These are phyloP conservation scores for Candida buenavistaensis DNA, from an alignment of 1,139 yeast genomes.

Conservation along the genomic window DNA sequence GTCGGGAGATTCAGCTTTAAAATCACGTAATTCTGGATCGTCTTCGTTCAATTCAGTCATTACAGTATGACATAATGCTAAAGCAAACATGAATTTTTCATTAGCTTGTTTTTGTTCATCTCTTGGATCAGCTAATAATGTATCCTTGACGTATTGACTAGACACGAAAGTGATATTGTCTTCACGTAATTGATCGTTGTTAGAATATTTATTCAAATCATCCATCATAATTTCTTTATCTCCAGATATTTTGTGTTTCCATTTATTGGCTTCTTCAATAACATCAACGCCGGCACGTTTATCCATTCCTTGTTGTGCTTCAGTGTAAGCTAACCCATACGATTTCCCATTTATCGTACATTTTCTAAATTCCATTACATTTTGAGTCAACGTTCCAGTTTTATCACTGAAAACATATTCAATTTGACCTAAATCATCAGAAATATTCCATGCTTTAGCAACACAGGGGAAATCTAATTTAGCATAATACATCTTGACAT, in stretches of 20 bases:
- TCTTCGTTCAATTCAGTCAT: slow-evolving; percentile 65
- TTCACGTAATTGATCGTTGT: slow-evolving; percentile 61
- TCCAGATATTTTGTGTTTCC: slow-evolving; percentile 58
- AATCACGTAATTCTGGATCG: slow-evolving; percentile 54
- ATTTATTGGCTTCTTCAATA: slow-evolving; percentile 62
- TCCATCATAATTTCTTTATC: slow-evolving; percentile 70
- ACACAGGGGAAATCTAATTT: slow-evolving; percentile 90
- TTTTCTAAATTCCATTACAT: slow-evolving; percentile 95
- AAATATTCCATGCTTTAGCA: slow-evolving; percentile 95
- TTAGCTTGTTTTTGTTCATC: slow-evolving; percentile 63
- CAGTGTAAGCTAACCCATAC: slow-evolving; percentile 94
- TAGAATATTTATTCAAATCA: slow-evolving; percentile 44
- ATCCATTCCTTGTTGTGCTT: slow-evolving; percentile 89
- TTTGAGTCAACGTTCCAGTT: slow-evolving; percentile 95
- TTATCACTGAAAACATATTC: slow-evolving; percentile 95
- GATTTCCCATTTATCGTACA: slow-evolving; percentile 85
- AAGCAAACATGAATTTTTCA: slow-evolving; percentile 79
- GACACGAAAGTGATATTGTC: slow-evolving; percentile 79
- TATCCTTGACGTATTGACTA: slow-evolving; percentile 50
- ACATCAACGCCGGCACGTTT: slow-evolving; percentile 85
- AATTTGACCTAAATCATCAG: slow-evolving; percentile 96
- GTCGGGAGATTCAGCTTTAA: slow-evolving; percentile 98
- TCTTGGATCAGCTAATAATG: slow-evolving; percentile 21
- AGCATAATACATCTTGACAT: slow-evolving; percentile 81
- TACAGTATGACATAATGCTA: slow-evolving; percentile 91